phyloP scores from a whole-genome alignment of 495 filamentous ascomycete genomes.

The Tuber melanosporum region DNA sequence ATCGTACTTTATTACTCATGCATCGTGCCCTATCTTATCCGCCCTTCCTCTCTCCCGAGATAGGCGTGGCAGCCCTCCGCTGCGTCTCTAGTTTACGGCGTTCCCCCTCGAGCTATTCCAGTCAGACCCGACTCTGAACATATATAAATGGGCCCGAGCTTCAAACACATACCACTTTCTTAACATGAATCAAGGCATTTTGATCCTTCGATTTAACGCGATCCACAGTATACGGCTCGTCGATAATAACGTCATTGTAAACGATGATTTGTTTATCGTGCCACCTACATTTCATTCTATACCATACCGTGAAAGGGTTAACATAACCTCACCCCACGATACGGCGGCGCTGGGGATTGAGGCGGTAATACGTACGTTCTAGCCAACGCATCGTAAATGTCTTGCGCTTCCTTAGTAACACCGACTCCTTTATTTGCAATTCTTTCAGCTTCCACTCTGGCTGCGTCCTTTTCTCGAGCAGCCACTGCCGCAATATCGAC shows the following conservation, averaged over 20 bases:
- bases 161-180: slow-evolving; percentile 55
- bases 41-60: slow-evolving; percentile 36
- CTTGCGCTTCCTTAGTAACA: slow-evolving; percentile 61
- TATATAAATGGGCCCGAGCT: background rate
- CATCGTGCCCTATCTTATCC: slow-evolving; percentile 16
- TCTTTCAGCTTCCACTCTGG: slow-evolving; percentile 51
- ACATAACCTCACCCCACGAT: background rate
- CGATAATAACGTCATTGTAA: slow-evolving; percentile 58
- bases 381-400: slow-evolving; percentile 60
- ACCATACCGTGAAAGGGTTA: background rate
- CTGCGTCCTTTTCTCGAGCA: slow-evolving; percentile 51
- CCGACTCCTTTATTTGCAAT: slow-evolving; percentile 55
- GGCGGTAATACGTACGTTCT: slow-evolving; percentile 44
- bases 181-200: slow-evolving; percentile 53
- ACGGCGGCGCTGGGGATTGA: background rate
- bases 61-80: slow-evolving; percentile 31
- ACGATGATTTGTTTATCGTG: slow-evolving; percentile 58
- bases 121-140: background rate
- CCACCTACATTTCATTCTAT: slow-evolving; percentile 57
- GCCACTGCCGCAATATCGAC: slow-evolving; percentile 53
- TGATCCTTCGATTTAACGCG: slow-evolving; percentile 52
- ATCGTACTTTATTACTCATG: slow-evolving; percentile 3
- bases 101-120: slow-evolving; percentile 38
- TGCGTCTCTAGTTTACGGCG: slow-evolving; percentile 39
- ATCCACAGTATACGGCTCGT: slow-evolving; percentile 55